phyloP scores from a whole-genome alignment of 2,329 filamentous ascomycete species.

The Sordariomycetes sp. region DNA sequence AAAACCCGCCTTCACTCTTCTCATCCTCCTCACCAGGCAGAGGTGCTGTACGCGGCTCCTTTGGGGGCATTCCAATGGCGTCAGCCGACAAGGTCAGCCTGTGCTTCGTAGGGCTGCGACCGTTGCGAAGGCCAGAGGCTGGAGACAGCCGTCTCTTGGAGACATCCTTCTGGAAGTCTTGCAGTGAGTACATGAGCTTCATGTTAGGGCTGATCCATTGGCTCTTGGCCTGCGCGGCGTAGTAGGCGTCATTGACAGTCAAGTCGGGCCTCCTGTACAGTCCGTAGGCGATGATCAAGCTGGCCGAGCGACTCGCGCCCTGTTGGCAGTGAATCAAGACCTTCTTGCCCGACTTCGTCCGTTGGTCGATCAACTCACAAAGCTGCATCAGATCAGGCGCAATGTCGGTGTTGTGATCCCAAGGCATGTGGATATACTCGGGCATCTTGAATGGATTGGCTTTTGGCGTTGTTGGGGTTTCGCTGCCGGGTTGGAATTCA shows the following conservation, averaged over 20 bases:
- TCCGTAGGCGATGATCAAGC: constrained; percentile 78
- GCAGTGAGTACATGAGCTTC: constrained; percentile 82
- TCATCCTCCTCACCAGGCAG: constrained; percentile 43
- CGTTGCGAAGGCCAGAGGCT: constrained; percentile 36
- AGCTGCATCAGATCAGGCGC: constrained; percentile 65
- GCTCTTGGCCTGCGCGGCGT: constrained; percentile 71
- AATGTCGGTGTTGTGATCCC: constrained; percentile 86
- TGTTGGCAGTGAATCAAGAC: constrained; percentile 81
- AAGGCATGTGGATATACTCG: constrained; percentile 80
- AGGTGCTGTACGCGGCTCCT: constrained; percentile 53
- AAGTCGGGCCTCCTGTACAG: constrained; percentile 69
- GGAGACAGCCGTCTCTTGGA: constrained; percentile 37
- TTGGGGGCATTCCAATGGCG: constrained; percentile 40
- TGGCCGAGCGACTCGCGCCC: constrained; percentile 76
- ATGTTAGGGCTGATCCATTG: constrained; percentile 88
- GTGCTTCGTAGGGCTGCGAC: constrained; percentile 51
- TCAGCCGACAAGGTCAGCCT: constrained; percentile 51
- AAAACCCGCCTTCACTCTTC: constrained; percentile 6
- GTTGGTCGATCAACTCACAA: constrained; percentile 67
- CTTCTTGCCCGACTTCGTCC: constrained; percentile 64
- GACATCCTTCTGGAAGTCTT: constrained; percentile 66
- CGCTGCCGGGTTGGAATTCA: constrained; percentile 37
- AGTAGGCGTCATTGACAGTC: constrained; percentile 76
- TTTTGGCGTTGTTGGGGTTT: constrained; percentile 46
- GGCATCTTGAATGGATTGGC: constrained; percentile 40